A percentile compares a stretch with the other conserved stretches of the same genome.
Evolutionary conservation across 139 green algal genomes (phyloP).

Genomic region (Coccomyxa sp.): DNA sequence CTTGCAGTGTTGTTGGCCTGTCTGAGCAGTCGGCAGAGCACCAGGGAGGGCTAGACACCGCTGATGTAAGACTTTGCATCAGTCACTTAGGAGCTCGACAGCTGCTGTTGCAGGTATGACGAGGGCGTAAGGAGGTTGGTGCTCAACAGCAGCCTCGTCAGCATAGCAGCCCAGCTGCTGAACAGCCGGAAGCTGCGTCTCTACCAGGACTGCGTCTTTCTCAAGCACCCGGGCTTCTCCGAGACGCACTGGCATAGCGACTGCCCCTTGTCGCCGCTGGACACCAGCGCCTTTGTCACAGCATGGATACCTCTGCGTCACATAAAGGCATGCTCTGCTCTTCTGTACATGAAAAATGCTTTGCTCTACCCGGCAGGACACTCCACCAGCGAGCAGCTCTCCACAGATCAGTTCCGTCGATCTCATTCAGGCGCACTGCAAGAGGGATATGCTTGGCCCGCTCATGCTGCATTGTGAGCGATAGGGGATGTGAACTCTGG

Average conservation of each 20-base stretch:
- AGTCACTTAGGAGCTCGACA: too few relatives aligned
- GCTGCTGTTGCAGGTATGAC: not conserved
- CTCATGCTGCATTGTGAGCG: too few relatives aligned
- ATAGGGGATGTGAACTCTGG: too few relatives aligned
- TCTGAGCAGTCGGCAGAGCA: not conserved
- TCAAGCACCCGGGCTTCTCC: slow-evolving; percentile 50
- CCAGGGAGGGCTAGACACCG: not conserved
- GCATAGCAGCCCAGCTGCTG: slow-evolving; percentile 43
- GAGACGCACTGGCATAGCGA: slow-evolving; percentile 66
- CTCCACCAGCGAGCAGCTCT: too few relatives aligned
- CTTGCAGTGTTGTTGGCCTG: not conserved
- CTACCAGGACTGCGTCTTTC: slow-evolving; percentile 60
- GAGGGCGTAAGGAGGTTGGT: not conserved
- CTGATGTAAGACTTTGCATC: not conserved
- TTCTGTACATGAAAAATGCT: not conserved
- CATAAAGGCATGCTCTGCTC: slow-evolving; percentile 9
- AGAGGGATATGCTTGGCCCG: too few relatives aligned
- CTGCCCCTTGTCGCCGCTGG: slow-evolving; percentile 55
- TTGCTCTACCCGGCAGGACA: not conserved
- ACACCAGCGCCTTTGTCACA: slow-evolving; percentile 65
- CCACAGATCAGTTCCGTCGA: too few relatives aligned
- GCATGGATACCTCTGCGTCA: slow-evolving; percentile 62
- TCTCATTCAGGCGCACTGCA: too few relatives aligned
- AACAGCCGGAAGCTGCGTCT: slow-evolving; percentile 30
- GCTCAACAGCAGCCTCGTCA: slow-evolving; percentile 20